Evolutionary conservation across 208 protist genomes (phyloP).

Genomic region (Spongospora subterranea): DNA sequence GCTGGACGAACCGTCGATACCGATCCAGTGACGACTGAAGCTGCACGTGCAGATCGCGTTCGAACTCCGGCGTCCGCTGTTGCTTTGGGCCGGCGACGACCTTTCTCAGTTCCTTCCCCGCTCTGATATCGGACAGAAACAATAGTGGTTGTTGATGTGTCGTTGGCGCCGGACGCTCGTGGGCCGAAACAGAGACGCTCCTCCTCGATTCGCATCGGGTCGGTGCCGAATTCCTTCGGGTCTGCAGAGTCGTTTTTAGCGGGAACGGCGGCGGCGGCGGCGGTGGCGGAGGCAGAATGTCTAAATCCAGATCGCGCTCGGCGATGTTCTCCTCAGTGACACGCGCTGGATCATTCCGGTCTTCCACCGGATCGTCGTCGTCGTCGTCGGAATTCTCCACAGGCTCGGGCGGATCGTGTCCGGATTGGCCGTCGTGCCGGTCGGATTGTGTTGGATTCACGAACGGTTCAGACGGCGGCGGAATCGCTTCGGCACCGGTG

Average conservation of each 20-base stretch:
- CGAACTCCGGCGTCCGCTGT: not conserved
- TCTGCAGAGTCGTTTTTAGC: not conserved
- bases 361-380: too few species aligned
- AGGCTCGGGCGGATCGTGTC: too few species aligned
- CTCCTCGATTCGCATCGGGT: not conserved
- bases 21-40: conserved; percentile 17
- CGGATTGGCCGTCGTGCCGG: too few species aligned
- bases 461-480: too few species aligned
- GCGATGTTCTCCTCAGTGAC: too few species aligned
- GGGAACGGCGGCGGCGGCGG: not conserved
- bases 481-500: too few species aligned
- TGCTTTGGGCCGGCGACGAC: not conserved
- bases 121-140: conserved; percentile 2
- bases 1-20: conserved; percentile 36
- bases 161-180: not conserved
- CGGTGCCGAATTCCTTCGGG: conserved; percentile 19
- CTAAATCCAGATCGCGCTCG: not conserved
- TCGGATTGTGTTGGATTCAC: too few species aligned
- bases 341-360: too few species aligned
- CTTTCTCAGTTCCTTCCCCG: conserved; percentile 37
- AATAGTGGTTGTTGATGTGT: not conserved
- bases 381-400: not conserved
- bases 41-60: conserved; percentile 36
- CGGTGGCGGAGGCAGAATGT: not conserved
- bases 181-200: not conserved